These are phyloP conservation scores for Tylopilus balloui DNA, from an alignment of 768 basidiomycete species.

Conservation along the genomic window DNA sequence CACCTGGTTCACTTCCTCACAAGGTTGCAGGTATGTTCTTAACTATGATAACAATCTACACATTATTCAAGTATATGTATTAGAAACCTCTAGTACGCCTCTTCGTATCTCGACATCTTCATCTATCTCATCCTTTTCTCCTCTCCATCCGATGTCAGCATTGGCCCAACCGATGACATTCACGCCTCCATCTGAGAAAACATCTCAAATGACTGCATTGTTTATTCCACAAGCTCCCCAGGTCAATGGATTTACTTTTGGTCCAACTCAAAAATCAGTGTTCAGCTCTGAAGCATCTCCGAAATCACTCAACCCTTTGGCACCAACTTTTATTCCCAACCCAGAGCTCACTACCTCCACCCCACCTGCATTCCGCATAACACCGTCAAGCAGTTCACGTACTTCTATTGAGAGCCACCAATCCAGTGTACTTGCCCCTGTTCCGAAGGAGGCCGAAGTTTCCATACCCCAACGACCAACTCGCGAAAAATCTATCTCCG, in stretches of 20 bases:
- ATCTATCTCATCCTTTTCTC: neutral
- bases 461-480: neutral
- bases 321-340: constrained; percentile 14
- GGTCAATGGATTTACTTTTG: neutral
- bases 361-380: neutral
- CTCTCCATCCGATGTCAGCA: neutral
- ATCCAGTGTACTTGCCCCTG: neutral
- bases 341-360: neutral
- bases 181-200: neutral
- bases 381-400: neutral
- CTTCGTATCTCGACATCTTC: neutral
- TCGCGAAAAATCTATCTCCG: neutral
- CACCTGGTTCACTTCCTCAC: neutral
- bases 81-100: neutral
- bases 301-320: constrained; percentile 19
- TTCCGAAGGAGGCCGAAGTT: neutral
- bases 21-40: constrained; percentile 14
- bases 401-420: neutral
- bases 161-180: neutral
- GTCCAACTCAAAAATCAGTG: neutral
- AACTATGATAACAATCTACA: neutral
- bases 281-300: constrained; percentile 5
- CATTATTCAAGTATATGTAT: neutral
- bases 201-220: neutral
- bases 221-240: constrained; percentile 1